Evolutionary conservation across 768 basidiomycete genomes (phyloP).

Genomic region (Boletus rufocinnamomeus): DNA sequence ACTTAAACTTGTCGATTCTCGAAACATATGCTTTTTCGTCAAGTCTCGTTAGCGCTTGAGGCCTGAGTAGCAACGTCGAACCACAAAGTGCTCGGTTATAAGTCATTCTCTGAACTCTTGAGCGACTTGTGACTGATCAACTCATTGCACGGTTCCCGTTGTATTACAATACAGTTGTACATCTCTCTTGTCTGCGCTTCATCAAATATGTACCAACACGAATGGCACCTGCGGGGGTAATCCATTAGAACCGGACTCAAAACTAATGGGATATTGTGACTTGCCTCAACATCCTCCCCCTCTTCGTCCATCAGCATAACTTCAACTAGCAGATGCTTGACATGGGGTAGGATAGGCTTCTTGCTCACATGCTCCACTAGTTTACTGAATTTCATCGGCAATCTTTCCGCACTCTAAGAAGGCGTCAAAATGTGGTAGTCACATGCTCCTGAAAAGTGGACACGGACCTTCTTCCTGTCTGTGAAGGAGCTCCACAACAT

Average conservation of each 20-base stretch:
- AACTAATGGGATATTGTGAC: constrained; percentile 7
- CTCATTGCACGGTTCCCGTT: background rate
- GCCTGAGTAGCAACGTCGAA: background rate
- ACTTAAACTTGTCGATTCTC: constrained; percentile 11
- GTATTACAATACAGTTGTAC: constrained; percentile 10
- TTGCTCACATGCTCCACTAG: constrained; percentile 94
- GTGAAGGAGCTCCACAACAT: constrained; percentile 98
- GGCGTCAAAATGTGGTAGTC: constrained; percentile 9
- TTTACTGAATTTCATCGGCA: constrained; percentile 87
- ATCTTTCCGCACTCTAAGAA: constrained; percentile 76
- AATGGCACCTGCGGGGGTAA: constrained; percentile 66
- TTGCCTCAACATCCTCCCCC: constrained; percentile 93
- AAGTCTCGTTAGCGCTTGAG: background rate
- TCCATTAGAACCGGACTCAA: background rate
- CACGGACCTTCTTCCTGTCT: constrained; percentile 83
- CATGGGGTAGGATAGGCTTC: constrained; percentile 84
- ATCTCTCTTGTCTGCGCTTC: background rate
- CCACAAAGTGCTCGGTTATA: no score
- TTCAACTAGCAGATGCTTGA: constrained; percentile 86
- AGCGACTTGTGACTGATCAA: background rate
- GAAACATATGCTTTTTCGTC: constrained; percentile 2
- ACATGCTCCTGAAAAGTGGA: background rate
- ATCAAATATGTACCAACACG: constrained; percentile 69
- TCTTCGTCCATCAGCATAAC: constrained; percentile 93
- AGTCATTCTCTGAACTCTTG: background rate